Conservation (phyloP, 176 grass and related monocot genomes). For the Juncus effusus region DNA sequence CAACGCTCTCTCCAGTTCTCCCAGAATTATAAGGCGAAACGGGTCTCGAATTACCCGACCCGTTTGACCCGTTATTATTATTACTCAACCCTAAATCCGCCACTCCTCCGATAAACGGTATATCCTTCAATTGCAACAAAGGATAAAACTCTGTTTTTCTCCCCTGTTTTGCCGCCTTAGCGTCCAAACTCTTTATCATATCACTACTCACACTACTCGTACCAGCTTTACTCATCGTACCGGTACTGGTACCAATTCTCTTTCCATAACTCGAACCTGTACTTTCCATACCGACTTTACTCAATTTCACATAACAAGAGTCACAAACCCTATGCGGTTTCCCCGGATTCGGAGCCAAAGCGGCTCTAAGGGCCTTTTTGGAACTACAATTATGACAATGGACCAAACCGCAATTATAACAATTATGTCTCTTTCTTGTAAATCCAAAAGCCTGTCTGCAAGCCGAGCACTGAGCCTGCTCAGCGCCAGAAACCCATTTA, state of each 20-base stretch:
- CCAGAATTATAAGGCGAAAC: not conserved
- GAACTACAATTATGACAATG: constrained; percentile 94
- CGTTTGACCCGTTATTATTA: constrained; percentile 22
- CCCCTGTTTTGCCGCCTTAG: constrained; percentile 68
- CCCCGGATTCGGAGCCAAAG: constrained; percentile 87
- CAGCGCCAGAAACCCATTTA: constrained; percentile 89
- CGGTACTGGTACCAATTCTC: constrained; percentile 37
- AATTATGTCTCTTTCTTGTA: constrained; percentile 94
- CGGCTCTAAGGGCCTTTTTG: constrained; percentile 79
- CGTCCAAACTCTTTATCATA: constrained; percentile 83
- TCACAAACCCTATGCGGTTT: constrained; percentile 93
- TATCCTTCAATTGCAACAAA: constrained; percentile 62
- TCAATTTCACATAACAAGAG: constrained; percentile 82
- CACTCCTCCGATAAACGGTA: constrained; percentile 49
- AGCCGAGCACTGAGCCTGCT: constrained; percentile 87
- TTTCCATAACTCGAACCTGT: constrained; percentile 41
- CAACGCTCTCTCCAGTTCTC: constrained; percentile 45
- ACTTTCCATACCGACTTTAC: constrained; percentile 57
- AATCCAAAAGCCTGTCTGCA: constrained; percentile 97
- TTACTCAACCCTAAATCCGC: constrained; percentile 29
- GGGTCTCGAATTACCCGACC: not conserved
- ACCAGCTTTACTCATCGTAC: constrained; percentile 36
- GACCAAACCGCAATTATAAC: constrained; percentile 94
- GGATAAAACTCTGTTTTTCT: constrained; percentile 59
- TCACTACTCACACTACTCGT: constrained; percentile 54